Base-by-base conservation (phyloP, 495 filamentous ascomycete genomes). In the Talaromyces nanjingensis region DNA sequence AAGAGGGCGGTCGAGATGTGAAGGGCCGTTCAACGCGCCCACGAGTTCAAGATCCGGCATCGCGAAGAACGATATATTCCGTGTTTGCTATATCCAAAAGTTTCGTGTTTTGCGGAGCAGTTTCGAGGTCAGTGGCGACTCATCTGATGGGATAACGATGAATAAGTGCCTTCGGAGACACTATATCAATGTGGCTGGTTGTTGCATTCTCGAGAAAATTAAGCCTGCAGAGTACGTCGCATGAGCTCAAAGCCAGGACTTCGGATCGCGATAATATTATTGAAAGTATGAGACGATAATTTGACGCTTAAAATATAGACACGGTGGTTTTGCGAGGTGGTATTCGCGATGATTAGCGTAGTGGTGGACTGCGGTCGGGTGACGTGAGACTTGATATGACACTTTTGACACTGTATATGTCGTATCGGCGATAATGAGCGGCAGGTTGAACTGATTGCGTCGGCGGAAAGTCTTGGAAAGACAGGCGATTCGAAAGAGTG, bases 11-110 rank as follows among this genome's bases (percentile, higher is more conserved):
- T 73, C 70, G 8, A 64, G 60, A 55, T 63, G 71, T 64, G 69
- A 64, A 60, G 71, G 70, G 69, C 70, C 74, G 70, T 68, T 69
- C 68, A 70, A 69, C 29, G 73, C 62, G 67, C 64, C 68, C 68
- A 65, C 69, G 68, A 72, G 59, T 60, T 72, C 75, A 58, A 75
- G 67, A 64, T 74, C 69, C 57, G 76, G 78, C 79, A 81, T 80
- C 60, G 59, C 20, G 39, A 60, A 55, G 8, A 55, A 49, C n/a
- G 37, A 39, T 49, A 20, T 18, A 7, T 12, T 49, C 6, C 45
- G 45, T 49, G 45, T 20, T 31, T 16, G 9, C 16, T 20, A 12
- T 20, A 49, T 18, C 6, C n/a, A 9, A 49, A 18, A 49, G 22
- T 7, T 33, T 2, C 14, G 42, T 47, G 42, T 16, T 47, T 47